These are phyloP conservation scores for Mycena filopes DNA, from an alignment of 768 basidiomycete genomes.

Conservation along the genomic window DNA sequence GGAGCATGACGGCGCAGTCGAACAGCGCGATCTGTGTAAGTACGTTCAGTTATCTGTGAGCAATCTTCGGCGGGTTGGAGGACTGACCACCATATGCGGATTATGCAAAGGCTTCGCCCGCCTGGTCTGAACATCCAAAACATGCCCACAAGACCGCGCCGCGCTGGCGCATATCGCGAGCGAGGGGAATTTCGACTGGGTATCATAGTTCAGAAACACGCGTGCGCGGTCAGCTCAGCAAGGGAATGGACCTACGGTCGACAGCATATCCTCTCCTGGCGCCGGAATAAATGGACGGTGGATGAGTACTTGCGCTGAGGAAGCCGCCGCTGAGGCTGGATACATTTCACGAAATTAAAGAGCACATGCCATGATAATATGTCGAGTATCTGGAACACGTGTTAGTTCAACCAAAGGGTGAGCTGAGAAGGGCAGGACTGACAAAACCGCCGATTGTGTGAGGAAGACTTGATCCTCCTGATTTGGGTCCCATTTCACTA, in stretches of 20 bases:
- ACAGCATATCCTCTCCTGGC: background rate
- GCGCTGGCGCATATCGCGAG: too few species aligned
- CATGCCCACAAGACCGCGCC: too few species aligned
- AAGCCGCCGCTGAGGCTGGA: background rate
- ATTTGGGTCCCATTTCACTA: slow-evolving; percentile 27
- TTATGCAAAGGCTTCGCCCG: too few species aligned
- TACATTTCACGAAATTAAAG: background rate
- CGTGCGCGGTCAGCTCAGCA: too few species aligned
- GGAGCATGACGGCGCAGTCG: slow-evolving; percentile 48
- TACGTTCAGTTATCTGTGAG: too few species aligned
- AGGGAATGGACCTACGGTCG: background rate
- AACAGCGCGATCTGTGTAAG: too few species aligned
- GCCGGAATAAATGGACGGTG: slow-evolving; percentile 24
- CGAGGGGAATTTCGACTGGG: too few species aligned
- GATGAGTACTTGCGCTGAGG: slow-evolving; percentile 22
- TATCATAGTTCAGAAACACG: too few species aligned
- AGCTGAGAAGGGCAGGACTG: background rate
- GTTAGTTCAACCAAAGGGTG: background rate
- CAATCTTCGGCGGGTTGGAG: too few species aligned
- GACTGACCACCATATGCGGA: too few species aligned
- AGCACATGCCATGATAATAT: slow-evolving; percentile 24
- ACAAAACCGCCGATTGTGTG: slow-evolving; percentile 24
- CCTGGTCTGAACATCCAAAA: too few species aligned
- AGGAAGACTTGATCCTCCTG: slow-evolving; percentile 22
- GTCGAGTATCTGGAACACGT: background rate